Evolutionary conservation across 23 red algal genomes (phyloP), one percentile per base, ranked within the genome.

Genomic region (Agarophyton chilense): DNA sequence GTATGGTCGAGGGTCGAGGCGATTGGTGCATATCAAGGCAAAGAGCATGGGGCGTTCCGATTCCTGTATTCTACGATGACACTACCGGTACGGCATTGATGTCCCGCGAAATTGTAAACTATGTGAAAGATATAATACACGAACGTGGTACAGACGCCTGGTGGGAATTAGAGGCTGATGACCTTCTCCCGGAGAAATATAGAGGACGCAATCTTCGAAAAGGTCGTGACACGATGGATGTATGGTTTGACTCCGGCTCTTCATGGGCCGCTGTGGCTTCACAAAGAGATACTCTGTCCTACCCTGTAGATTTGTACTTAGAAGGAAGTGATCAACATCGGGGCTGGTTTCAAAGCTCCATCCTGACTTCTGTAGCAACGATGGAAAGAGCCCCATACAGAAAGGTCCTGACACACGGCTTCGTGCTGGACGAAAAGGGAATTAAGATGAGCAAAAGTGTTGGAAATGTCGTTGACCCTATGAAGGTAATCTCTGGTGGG

Each of bases 11-110:
- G 46, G 89, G 85, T 24, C 84, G 96, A 13, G 71, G 78, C 18
- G 96, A 98, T 56, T 98, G 96, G 96, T 98, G 96, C 74, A 95
- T 98, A 31, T 98, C 96, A 77, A 82, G 96, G 77, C 96, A 98
- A 72, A 77, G 96, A n/a, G 43, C 88, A 8, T 98, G 96, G 96
- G 96, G 96, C 1, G 93, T 98, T 50, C 96, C 96, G 10, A 98
- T 98, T 47, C 96, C 96, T 42, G 96, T 98, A 16, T 98, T 98
- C 88, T 98, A 93, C 72, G 96, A 95, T 28, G 82, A 87, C 38
- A 74, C 53, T 6, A 82, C 86, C 33, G 68, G 79, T 10, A 83
- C 93, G 43, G n/a, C 93, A 32, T 75, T 98, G 13, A 78, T 98
- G 49, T 70, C 84, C 55, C 29, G 34, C 22, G 96, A 94, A 11